Evolutionary conservation across 2,329 filamentous ascomycete species (phyloP).

Genomic region (Fusarium subglutinans): DNA sequence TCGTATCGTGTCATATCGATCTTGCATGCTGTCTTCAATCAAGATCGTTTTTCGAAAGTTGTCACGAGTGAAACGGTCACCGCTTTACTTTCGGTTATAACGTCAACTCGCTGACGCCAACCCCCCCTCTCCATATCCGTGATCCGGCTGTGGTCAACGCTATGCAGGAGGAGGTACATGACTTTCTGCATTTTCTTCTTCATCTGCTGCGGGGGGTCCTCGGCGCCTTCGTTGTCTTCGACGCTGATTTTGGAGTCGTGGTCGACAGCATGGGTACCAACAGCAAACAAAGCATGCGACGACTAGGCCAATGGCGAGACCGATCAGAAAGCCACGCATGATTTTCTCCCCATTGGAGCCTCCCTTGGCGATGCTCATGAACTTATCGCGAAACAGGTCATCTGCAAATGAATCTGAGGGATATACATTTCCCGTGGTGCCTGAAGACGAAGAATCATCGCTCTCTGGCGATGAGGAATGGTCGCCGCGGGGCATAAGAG

Average conservation of each 20-base stretch:
- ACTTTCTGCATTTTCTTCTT: conserved; percentile 24
- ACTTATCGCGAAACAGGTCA: conserved; percentile 42
- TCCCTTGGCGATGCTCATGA: conserved; percentile 42
- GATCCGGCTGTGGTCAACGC: not conserved
- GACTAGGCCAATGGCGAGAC: conserved; percentile 45
- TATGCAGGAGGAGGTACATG: conserved; percentile 20
- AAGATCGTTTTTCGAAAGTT: not conserved
- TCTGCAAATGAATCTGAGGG: conserved; percentile 33
- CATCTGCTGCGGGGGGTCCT: conserved; percentile 28
- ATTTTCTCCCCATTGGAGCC: conserved; percentile 47
- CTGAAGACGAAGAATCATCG: conserved; percentile 25
- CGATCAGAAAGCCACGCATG: conserved; percentile 48
- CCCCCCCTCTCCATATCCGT: not conserved
- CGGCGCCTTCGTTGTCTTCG: conserved; percentile 28
- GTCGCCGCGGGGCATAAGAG: conserved; percentile 30
- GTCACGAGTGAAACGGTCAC: not conserved
- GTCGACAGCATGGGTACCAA: conserved; percentile 47
- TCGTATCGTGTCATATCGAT: not conserved
- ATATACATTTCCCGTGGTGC: conserved; percentile 13
- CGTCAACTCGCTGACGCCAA: not conserved
- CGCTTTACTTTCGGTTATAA: not conserved
- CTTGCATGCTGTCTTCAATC: not conserved
- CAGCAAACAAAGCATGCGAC: conserved; percentile 47
- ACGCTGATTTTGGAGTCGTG: conserved; percentile 25
- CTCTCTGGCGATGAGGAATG: conserved; percentile 38